Base-by-base conservation (phyloP, 345 rosid species). In the Rhodamnia rubescens region DNA sequence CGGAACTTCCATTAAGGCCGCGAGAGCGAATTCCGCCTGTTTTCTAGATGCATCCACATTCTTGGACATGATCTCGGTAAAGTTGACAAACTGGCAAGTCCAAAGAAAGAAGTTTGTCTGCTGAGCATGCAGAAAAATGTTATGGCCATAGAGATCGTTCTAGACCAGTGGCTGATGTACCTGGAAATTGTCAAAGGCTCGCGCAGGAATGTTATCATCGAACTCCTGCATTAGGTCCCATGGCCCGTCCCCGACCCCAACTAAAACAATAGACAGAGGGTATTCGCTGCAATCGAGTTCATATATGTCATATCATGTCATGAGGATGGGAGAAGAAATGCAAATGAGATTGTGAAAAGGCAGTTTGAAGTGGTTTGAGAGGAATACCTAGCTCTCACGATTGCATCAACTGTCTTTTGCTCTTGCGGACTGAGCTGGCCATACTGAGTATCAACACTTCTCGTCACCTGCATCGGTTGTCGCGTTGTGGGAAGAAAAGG, bases 191-290 rank as follows among this genome's bases (percentile, higher is more conserved):
- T 96, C 98, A 16, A 94, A 96, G 83, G 92, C 94, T 40, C 98
- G 94, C 84, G 95, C 89, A 53, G 99, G 98, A 86, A 96, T 96
- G 91, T 95, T 95, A 85, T 96, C 99, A 89, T 96, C 98, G 75
- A 96, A 96, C 88, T 96, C 95, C 90, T 90, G 94, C 98, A 96
- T 96, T 86, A 96, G 89, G 85, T 96, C 98, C 98, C 99, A 96
- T 10, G 99, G 98, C 3, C 98, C 99, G 55, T 96, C 99, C 80
- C 99, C 99, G 55, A 96, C 99, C 55, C 99, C 98, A 13, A 96
- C 99, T 57, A 96, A 88, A 85, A 95, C 89, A 83, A 96, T 96
- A 14, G 99, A 96, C 88, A 96, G 87, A 51, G 99, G 98, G 87
- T 91, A 94, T 83, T 91, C 92, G 57, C 99, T 95, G 92, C 88